phyloP scores from a whole-genome alignment of 208 protist genomes.

The Trypanosoma scelopori region DNA sequence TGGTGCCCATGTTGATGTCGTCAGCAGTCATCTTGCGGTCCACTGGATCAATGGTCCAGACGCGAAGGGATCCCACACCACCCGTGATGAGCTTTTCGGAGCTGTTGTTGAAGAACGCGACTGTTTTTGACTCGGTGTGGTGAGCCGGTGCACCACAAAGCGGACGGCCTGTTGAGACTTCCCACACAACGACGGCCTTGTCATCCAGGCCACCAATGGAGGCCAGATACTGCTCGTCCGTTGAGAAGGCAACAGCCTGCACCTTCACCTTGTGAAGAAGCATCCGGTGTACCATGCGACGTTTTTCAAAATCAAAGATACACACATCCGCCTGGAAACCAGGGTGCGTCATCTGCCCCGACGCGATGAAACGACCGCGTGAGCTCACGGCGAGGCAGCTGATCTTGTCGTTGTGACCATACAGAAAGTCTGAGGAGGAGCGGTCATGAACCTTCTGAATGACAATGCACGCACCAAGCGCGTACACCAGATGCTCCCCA shows the following conservation, averaged over 20 bases:
- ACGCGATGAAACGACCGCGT: conserved; percentile 91
- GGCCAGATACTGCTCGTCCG: conserved; percentile 89
- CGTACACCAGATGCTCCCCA: conserved; percentile 90
- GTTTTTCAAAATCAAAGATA: conserved; percentile 90
- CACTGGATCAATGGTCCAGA: conserved; percentile 91
- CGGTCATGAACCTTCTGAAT: conserved; percentile 84
- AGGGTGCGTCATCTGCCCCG: conserved; percentile 93
- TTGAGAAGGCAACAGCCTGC: conserved; percentile 93
- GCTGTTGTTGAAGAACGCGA: conserved; percentile 89
- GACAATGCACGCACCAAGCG: conserved; percentile 92
- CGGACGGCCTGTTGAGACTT: conserved; percentile 88
- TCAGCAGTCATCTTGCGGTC: conserved; percentile 88
- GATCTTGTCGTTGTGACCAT: conserved; percentile 94
- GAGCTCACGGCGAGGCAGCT: conserved; percentile 91
- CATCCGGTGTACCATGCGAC: conserved; percentile 89
- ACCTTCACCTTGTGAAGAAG: conserved; percentile 95
- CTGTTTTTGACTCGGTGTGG: conserved; percentile 71
- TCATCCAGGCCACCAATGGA: conserved; percentile 95
- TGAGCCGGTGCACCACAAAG: conserved; percentile 86
- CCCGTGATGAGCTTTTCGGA: conserved; percentile 88
- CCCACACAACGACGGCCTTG: conserved; percentile 95
- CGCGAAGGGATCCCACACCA: conserved; percentile 81
- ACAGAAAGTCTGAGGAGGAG: conserved; percentile 85
- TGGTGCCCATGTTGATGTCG: conserved; percentile 91
- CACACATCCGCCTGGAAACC: conserved; percentile 95